phyloP scores from a whole-genome alignment of 2,329 filamentous ascomycete genomes.

The Emydomyces testavorans region DNA sequence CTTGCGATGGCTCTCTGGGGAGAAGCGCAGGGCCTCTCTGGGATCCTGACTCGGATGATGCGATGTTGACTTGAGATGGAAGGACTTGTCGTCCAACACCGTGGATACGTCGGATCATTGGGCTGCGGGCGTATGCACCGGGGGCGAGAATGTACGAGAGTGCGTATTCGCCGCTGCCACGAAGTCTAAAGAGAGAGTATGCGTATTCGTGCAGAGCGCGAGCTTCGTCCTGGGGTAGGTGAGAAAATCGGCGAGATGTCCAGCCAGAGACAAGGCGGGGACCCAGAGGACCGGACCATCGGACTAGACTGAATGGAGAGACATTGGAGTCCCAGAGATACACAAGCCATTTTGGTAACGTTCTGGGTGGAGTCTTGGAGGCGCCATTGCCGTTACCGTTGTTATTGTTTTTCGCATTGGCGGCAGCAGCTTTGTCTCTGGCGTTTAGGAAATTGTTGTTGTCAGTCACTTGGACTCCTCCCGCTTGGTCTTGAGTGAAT shows the following conservation, averaged over 20 bases:
- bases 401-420: conserved; percentile 26
- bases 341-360: conserved; percentile 71
- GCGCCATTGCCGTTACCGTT: no score
- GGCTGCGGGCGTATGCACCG: conserved; percentile 79
- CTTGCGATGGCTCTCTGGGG: conserved; percentile 15
- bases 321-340: conserved; percentile 97
- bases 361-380: conserved; percentile 42
- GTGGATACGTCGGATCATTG: conserved; percentile 76
- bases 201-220: conserved; percentile 83
- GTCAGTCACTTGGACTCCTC: conserved; percentile 22
- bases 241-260: conserved; percentile 85
- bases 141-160: conserved; percentile 86
- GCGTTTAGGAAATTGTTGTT: conserved; percentile 48
- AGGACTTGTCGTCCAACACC: conserved; percentile 65
- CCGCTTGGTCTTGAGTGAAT: conserved; percentile 61
- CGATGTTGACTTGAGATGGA: conserved; percentile 16
- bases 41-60: conserved; percentile 11
- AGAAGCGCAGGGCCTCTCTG: conserved; percentile 11
- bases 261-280: conserved; percentile 88
- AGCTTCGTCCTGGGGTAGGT: conserved; percentile 68
- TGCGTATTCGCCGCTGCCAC: conserved; percentile 86
- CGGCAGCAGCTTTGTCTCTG: conserved; percentile 30
- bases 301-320: conserved; percentile 83
- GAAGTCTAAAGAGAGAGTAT: conserved; percentile 85
- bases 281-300: conserved; percentile 77